These are phyloP conservation scores for Arabis alpina DNA, from an alignment of 345 rosid genomes.

Conservation along the genomic window DNA sequence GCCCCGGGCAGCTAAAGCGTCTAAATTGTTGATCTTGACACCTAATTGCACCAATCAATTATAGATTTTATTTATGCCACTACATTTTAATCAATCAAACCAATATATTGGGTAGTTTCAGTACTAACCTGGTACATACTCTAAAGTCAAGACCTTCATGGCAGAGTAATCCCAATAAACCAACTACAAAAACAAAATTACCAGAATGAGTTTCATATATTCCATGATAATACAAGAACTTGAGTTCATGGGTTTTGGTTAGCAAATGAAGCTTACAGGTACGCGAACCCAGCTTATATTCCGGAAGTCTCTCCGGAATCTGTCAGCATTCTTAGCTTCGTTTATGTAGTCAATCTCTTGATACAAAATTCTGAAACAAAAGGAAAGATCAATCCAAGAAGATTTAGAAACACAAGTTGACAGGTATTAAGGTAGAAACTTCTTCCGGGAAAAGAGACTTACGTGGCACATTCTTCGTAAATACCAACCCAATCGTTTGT, in stretches of 20 bases:
- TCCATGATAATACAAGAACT: neutral
- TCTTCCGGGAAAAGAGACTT: conserved; percentile 43
- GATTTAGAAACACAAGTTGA: conserved; percentile 14
- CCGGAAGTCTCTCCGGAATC: conserved; percentile 87
- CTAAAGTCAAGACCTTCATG: conserved; percentile 89
- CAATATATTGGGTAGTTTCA: conserved; percentile 33
- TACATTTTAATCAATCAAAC: conserved; percentile 13
- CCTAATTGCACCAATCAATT: conserved; percentile 51
- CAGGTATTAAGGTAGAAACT: conserved; percentile 7
- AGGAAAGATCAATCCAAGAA: conserved; percentile 21
- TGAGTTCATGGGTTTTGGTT: conserved; percentile 9
- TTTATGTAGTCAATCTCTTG: conserved; percentile 95
- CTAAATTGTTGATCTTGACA: conserved; percentile 70
- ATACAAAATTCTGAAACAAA: conserved; percentile 75
- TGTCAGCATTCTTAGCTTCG: conserved; percentile 95
- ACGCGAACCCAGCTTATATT: conserved; percentile 93
- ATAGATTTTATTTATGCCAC: neutral
- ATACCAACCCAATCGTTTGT: conserved; percentile 90
- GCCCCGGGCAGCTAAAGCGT: conserved; percentile 63
- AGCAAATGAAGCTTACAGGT: conserved; percentile 65
- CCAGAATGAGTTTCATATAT: conserved; percentile 10
- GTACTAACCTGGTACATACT: conserved; percentile 87
- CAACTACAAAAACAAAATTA: conserved; percentile 51
- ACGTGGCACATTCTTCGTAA: conserved; percentile 88
- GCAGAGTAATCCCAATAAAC: conserved; percentile 96